Base-by-base conservation (phyloP, 805 yeast genomes). In the Candida wancherniae region DNA sequence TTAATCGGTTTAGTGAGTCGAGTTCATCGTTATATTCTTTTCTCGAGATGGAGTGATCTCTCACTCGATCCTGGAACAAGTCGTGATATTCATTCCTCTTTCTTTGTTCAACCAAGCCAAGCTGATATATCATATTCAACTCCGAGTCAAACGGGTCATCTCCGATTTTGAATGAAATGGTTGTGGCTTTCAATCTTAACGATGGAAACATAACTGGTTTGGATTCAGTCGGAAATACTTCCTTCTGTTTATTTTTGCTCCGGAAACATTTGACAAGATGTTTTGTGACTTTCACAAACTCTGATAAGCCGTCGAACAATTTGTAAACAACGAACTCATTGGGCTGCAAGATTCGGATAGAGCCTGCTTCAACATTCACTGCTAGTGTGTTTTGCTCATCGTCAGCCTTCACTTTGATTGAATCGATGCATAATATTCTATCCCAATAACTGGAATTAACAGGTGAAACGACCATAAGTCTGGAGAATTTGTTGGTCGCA, bases 101-200 rank as follows among this genome's bases (percentile, higher is more conserved):
- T 5, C 59, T 37, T 43, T 63, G 70, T 35, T 65, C 71, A 10
- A 57, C 47, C 12, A 50, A 32, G 1, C 71, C 71, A 15, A 65
- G 40, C 43, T 65, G 71, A 36, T 51, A 63, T 3, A 63, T 63
- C 68, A 62, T 62, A 28, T 50, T 51, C 30, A 65, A 42, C 28
- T 64, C 65, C 15, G 53, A 28, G 37, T 65, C 71, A 40, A 65
- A 65, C 4, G 69, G 69, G 47, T 65, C 70, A 36, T 65, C 71
- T 29, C 65, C 71, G 61, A 65, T 63, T 6, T 36, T 26, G 28
- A 62, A 63, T 3, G 54, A 30, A 3, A 65, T 26, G 34, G 42
- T 49, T 5, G 40, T 39, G 2, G 67, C 44, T 15, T 37, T 51
- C 15, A 65, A 22, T 3, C 41, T 38, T 5, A 63, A 51, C 9